These are phyloP conservation scores for Alternaria brassicae DNA, from an alignment of 2,329 filamentous ascomycete species.

Conservation along the genomic window DNA sequence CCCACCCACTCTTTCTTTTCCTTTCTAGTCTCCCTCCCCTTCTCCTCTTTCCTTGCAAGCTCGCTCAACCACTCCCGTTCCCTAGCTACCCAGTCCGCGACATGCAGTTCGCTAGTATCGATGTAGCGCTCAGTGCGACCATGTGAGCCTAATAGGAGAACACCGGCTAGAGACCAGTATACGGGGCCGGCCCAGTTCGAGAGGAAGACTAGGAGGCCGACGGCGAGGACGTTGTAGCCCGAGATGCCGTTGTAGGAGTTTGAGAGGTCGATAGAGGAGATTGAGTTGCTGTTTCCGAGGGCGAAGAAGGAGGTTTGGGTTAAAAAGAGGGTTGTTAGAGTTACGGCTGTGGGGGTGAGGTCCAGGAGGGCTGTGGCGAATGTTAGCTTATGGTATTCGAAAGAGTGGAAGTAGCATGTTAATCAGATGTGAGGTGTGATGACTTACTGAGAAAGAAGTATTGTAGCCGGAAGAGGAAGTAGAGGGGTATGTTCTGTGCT, in stretches of 20 bases:
- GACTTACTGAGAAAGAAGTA: conserved; percentile 59
- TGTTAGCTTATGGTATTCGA: not conserved
- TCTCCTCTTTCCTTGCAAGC: conserved; percentile 28
- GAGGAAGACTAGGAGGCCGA: conserved; percentile 83
- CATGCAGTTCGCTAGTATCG: conserved; percentile 24
- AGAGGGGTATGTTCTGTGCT: conserved; percentile 82
- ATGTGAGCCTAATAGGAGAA: conserved; percentile 58
- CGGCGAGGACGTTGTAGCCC: conserved; percentile 78
- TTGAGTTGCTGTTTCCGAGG: conserved; percentile 89
- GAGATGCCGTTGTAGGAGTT: conserved; percentile 93
- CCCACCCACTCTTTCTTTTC: conserved; percentile 19
- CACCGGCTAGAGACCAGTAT: conserved; percentile 77
- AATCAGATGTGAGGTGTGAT: not conserved
- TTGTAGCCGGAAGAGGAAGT: conserved; percentile 74
- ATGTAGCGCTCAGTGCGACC: conserved; percentile 26
- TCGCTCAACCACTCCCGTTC: conserved; percentile 38
- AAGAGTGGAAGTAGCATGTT: not conserved
- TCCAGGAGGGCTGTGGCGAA: conserved; percentile 46
- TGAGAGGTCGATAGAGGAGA: conserved; percentile 92
- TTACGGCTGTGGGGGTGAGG: conserved; percentile 64
- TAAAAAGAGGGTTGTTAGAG: conserved; percentile 75
- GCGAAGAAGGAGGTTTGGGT: conserved; percentile 88
- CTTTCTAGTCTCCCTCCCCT: conserved; percentile 15
- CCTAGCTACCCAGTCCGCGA: conserved; percentile 39
- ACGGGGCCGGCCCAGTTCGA: conserved; percentile 92